Percentiles rank a stretch among this genome's conserved stretches.
Evolutionary conservation across 495 filamentous ascomycete genomes (phyloP).

Genomic region (Podospora pseudopauciseta): DNA sequence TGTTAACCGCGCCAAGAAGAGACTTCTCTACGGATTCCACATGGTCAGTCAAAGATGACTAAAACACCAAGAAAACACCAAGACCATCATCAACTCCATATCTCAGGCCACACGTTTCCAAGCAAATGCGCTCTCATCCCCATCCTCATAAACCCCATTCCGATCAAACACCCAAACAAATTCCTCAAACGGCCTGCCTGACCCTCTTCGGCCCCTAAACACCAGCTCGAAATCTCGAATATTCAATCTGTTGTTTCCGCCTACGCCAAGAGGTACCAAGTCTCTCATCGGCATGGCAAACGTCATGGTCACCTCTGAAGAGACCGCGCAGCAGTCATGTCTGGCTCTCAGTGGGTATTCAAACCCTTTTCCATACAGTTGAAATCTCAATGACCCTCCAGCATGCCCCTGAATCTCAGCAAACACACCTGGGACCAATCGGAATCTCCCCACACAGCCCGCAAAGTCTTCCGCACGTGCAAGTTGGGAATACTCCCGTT

Average conservation of each 20-base stretch:
- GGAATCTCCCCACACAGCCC: background rate
- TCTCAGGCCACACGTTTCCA: background rate
- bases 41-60: background rate
- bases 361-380: background rate
- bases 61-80: background rate
- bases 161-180: conserved; percentile 1
- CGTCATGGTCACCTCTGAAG: conserved; percentile 10
- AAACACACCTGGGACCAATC: background rate
- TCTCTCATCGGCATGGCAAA: conserved; percentile 20
- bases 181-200: background rate
- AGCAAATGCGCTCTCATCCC: background rate
- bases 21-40: background rate
- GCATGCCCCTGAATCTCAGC: background rate
- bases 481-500: background rate
- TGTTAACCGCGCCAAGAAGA: background rate
- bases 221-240: conserved; percentile 9
- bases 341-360: conserved; percentile 10
- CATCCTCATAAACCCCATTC: background rate
- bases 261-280: conserved; percentile 13
- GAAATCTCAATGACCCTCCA: background rate
- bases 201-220: background rate
- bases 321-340: background rate
- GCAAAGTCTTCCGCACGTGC: background rate
- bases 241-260: conserved; percentile 14
- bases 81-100: background rate